Percentiles rank a stretch among this genome's conserved stretches.
phyloP scores from a whole-genome alignment of 192 early-diverging fungal species.

The Coemansia reversa region DNA sequence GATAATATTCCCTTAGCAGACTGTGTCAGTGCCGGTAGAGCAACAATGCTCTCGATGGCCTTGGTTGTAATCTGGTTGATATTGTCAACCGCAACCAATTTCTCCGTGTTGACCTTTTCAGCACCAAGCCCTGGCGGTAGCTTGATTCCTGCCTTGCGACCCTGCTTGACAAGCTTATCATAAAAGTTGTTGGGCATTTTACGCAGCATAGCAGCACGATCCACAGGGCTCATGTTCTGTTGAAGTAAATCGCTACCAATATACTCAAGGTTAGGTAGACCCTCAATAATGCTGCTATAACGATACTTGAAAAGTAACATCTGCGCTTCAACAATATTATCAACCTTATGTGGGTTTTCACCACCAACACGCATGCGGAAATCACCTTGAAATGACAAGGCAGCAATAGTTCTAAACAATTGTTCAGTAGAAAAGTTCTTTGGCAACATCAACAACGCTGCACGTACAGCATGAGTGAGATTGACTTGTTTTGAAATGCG shows the following conservation, averaged over 20 bases:
- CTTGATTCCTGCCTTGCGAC: slow-evolving; percentile 38
- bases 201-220: slow-evolving; percentile 68
- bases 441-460: slow-evolving; percentile 82
- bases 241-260: slow-evolving; percentile 49
- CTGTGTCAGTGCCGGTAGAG: slow-evolving; percentile 83
- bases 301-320: slow-evolving; percentile 52
- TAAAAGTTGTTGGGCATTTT: slow-evolving; percentile 80
- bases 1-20: slow-evolving; percentile 90
- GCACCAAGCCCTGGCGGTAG: slow-evolving; percentile 34
- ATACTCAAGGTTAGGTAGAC: slow-evolving; percentile 48
- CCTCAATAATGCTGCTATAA: slow-evolving; percentile 53
- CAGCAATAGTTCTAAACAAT: slow-evolving; percentile 78
- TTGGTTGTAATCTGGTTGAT: slow-evolving; percentile 38
- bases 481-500: slow-evolving; percentile 72
- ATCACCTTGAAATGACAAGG: slow-evolving; percentile 88
- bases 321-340: slow-evolving; percentile 87
- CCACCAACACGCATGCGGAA: slow-evolving; percentile 89
- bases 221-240: slow-evolving; percentile 63
- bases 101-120: slow-evolving; percentile 30
- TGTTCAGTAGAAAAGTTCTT: slow-evolving; percentile 76
- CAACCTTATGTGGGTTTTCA: slow-evolving; percentile 95
- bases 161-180: slow-evolving; percentile 54
- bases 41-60: slow-evolving; percentile 66
- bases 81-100: slow-evolving; percentile 32
- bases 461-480: slow-evolving; percentile 77